Percentiles rank a stretch among this genome's conserved stretches.
Evolutionary conservation across 768 basidiomycete genomes (phyloP).

Genomic region (Filobasidium floriforme): DNA sequence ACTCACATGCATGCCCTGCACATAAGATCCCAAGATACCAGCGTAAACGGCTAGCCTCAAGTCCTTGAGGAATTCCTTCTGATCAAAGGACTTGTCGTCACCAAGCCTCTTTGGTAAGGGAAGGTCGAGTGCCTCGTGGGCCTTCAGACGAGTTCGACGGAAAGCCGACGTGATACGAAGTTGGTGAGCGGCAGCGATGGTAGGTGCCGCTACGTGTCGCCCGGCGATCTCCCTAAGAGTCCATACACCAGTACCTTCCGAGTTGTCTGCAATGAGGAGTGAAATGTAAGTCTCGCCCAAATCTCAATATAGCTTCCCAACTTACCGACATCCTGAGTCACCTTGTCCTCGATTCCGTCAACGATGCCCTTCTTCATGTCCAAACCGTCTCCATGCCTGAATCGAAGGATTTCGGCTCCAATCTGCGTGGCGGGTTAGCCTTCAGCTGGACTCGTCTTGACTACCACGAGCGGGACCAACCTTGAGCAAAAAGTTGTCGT

Average conservation of each 20-base stretch:
- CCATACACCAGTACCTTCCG: slow-evolving; percentile 40
- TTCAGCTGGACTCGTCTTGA: not conserved
- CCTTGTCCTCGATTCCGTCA: slow-evolving; percentile 44
- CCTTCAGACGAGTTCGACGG: slow-evolving; percentile 34
- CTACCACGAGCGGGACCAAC: not conserved
- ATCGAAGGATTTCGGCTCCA: slow-evolving; percentile 35
- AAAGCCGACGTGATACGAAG: slow-evolving; percentile 42
- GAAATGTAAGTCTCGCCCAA: not conserved
- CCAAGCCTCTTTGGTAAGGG: slow-evolving; percentile 30
- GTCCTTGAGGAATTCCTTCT: slow-evolving; percentile 31
- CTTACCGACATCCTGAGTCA: slow-evolving; percentile 42
- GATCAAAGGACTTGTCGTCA: slow-evolving; percentile 17
- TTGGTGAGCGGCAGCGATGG: slow-evolving; percentile 42
- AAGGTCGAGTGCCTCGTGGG: slow-evolving; percentile 34
- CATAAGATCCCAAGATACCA: slow-evolving; percentile 38
- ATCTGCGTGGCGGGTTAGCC: slow-evolving; percentile 20
- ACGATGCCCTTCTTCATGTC: slow-evolving; percentile 37
- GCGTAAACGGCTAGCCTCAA: slow-evolving; percentile 39
- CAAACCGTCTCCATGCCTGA: slow-evolving; percentile 40
- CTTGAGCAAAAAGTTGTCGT: slow-evolving; percentile 40
- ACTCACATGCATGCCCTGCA: slow-evolving; percentile 42
- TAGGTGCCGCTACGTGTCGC: slow-evolving; percentile 42
- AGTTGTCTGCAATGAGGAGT: not conserved
- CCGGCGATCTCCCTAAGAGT: slow-evolving; percentile 39
- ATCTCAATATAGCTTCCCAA: too few relatives aligned